Percentiles rank a stretch among this genome's conserved stretches.
Evolutionary conservation across 2,329 filamentous ascomycete species (phyloP).

Genomic region (Sclerotinia spermophila): DNA sequence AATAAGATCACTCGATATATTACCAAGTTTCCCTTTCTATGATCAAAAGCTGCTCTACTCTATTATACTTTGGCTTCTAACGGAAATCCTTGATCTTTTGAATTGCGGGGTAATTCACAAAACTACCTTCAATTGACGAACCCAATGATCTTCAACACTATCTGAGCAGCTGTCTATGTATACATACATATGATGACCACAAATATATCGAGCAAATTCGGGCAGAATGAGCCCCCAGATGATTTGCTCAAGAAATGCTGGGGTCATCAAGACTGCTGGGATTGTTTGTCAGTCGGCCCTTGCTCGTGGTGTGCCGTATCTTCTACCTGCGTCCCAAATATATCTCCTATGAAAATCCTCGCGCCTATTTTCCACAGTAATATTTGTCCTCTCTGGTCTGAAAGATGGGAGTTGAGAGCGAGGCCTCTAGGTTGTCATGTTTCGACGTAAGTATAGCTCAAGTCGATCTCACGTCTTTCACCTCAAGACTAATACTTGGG

Average conservation of each 20-base stretch:
- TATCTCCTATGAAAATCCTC: constrained; percentile 44
- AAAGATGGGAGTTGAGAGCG: constrained; percentile 44
- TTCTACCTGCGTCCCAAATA: constrained; percentile 53
- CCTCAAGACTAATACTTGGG: neutral
- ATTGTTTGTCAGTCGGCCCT: constrained; percentile 41
- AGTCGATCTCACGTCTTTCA: neutral
- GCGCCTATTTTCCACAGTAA: constrained; percentile 49
- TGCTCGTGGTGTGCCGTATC: constrained; percentile 38
- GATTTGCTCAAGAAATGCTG: constrained; percentile 36
- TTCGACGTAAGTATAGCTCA: constrained; percentile 34
- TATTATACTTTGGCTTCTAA: neutral
- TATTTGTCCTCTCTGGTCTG: constrained; percentile 51
- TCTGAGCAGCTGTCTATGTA: neutral
- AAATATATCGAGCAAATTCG: neutral
- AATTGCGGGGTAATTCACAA: neutral
- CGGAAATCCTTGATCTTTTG: neutral
- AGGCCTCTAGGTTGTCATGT: constrained; percentile 42
- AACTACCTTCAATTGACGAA: neutral
- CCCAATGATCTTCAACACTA: neutral
- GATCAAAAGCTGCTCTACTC: neutral
- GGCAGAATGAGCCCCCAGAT: neutral
- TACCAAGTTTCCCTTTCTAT: neutral
- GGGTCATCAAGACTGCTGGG: constrained; percentile 47
- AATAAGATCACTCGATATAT: neutral
- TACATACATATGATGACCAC: neutral